phyloP scores from a whole-genome alignment of 2,329 filamentous ascomycete species.

The Pyrenophora graminea region DNA sequence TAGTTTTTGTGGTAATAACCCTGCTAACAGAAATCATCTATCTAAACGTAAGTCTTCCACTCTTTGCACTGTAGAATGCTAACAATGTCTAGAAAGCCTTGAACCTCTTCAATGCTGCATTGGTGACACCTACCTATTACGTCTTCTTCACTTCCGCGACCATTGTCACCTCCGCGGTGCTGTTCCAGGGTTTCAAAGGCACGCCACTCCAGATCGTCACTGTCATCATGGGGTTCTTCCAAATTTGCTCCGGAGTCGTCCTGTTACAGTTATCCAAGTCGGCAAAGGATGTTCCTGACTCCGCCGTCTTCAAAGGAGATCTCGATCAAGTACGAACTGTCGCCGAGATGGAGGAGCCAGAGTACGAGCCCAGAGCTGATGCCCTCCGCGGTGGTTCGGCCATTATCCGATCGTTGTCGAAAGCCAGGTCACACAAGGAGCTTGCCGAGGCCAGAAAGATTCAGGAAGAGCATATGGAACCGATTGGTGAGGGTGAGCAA shows the following conservation, averaged over 20 bases:
- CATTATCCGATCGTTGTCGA: constrained; percentile 81
- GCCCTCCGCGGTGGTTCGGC: constrained; percentile 90
- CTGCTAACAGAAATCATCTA: constrained; percentile 92
- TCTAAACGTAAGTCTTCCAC: constrained; percentile 74
- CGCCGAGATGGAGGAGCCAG: constrained; percentile 92
- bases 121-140: constrained; percentile 98
- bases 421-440: constrained; percentile 75
- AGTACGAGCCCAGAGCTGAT: constrained; percentile 93
- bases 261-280: constrained; percentile 96
- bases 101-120: constrained; percentile 93
- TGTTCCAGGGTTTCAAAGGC: constrained; percentile 94
- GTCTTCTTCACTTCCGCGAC: constrained; percentile 97
- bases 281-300: constrained; percentile 93
- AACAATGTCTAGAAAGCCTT: constrained; percentile 78
- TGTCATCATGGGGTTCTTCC: constrained; percentile 89
- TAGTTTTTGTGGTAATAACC: constrained; percentile 89
- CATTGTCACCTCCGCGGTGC: constrained; percentile 87
- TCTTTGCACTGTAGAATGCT: constrained; percentile 5
- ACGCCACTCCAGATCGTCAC: constrained; percentile 79
- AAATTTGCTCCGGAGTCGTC: constrained; percentile 91
- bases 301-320: constrained; percentile 88
- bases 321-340: constrained; percentile 95
- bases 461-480: constrained; percentile 78
- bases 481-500: constrained; percentile 76
- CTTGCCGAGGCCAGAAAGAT: constrained; percentile 77